Conservation (phyloP, 2,329 filamentous ascomycete genomes). For the Talaromyces sp. region DNA sequence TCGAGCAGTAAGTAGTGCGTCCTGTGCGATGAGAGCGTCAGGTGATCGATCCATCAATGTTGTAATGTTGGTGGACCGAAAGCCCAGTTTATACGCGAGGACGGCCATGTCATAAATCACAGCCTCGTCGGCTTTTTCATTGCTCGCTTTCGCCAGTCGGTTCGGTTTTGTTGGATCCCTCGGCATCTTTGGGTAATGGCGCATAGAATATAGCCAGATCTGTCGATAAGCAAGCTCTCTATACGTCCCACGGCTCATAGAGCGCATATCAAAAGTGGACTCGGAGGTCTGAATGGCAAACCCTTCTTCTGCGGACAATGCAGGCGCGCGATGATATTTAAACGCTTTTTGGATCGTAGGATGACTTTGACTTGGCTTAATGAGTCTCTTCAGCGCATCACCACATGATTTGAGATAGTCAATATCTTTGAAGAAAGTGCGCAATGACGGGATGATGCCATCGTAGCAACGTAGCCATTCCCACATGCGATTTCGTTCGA, state of each 20-base stretch:
- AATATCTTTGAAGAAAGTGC: too few species aligned
- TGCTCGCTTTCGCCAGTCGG: background rate
- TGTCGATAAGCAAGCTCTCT: conserved; percentile 22
- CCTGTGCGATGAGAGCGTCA: background rate
- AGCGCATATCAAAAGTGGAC: background rate
- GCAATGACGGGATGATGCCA: too few species aligned
- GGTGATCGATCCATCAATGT: background rate
- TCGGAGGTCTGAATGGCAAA: background rate
- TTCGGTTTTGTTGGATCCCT: background rate
- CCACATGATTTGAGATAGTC: background rate
- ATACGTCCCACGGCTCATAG: background rate
- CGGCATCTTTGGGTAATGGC: conserved; percentile 21
- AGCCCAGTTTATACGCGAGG: background rate
- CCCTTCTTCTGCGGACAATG: background rate
- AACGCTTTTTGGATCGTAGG: too few species aligned
- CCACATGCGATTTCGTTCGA: conserved; percentile 30
- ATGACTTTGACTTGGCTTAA: too few species aligned
- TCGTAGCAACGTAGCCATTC: conserved; percentile 19
- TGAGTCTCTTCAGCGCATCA: too few species aligned
- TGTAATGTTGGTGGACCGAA: background rate
- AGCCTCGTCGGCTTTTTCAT: background rate
- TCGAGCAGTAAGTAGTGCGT: background rate
- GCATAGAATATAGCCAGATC: conserved; percentile 30
- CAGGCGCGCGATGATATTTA: too few species aligned
- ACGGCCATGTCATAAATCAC: background rate